Percentiles rank a stretch among this genome's conserved stretches.
phyloP scores from a whole-genome alignment of 1,139 yeast genomes.

The Blastobotrys illinoisensis region DNA sequence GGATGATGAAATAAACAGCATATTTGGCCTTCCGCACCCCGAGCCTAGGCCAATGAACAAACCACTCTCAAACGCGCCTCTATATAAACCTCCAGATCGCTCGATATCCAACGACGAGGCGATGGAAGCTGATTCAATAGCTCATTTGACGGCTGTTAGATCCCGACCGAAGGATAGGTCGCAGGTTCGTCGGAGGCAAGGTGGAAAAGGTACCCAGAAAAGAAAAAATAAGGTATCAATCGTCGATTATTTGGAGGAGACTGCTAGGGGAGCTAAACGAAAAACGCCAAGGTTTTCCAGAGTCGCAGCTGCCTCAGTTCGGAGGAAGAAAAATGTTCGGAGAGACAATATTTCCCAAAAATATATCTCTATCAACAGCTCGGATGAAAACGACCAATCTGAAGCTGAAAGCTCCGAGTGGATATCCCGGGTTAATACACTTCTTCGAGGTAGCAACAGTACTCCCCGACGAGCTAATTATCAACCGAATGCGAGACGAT shows the following conservation, averaged over 20 bases:
- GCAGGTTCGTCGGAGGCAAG: not conserved
- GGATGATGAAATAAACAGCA: not conserved
- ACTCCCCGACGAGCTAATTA: not conserved
- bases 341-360: not conserved
- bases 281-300: not conserved
- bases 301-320: not conserved
- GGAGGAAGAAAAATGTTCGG: not conserved
- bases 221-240: not conserved
- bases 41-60: not conserved
- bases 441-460: not conserved
- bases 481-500: not conserved
- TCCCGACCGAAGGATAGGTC: not conserved
- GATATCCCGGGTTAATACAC: not conserved
- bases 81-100: not conserved
- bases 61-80: not conserved
- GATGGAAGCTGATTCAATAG: not conserved
- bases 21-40: not conserved
- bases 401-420: not conserved
- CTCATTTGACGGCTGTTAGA: not conserved
- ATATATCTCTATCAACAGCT: not conserved
- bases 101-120: not conserved
- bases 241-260: not conserved
- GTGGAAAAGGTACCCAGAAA: not conserved
- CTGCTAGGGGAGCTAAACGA: not conserved
- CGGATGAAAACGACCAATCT: not conserved